Percentiles rank a stretch among this genome's conserved stretches.
phyloP scores from a whole-genome alignment of 208 protist genomes.

The Wallacemonas rigidus region DNA sequence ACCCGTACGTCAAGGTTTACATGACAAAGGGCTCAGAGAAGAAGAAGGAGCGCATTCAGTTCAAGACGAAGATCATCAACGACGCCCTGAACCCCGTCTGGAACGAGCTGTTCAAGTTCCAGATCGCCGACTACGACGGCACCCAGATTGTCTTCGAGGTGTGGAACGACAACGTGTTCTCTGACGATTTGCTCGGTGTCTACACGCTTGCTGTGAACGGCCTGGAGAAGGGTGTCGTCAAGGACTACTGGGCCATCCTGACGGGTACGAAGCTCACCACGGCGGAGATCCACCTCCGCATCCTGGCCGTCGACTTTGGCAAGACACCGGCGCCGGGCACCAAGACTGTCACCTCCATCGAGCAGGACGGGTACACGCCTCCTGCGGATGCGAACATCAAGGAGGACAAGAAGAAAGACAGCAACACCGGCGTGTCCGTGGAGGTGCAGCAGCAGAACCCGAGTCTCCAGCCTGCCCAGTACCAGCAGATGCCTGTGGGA shows the following conservation, averaged over 20 bases:
- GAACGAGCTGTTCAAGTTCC: conserved; percentile 74
- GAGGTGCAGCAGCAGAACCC: conserved; percentile 9
- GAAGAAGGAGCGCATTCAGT: conserved; percentile 32
- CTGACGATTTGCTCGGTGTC: conserved; percentile 53
- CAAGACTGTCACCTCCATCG: conserved; percentile 22
- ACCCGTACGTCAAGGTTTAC: conserved; percentile 64
- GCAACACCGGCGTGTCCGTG: not conserved
- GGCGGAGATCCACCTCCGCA: conserved; percentile 59
- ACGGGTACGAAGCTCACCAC: conserved; percentile 36
- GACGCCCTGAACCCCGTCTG: conserved; percentile 60
- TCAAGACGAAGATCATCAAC: conserved; percentile 51
- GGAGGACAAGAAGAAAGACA: conserved; percentile 22
- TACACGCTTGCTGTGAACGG: conserved; percentile 61
- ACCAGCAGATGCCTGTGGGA: conserved; percentile 18
- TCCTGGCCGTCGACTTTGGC: conserved; percentile 69
- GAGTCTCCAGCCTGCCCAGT: conserved; percentile 9
- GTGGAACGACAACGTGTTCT: conserved; percentile 60
- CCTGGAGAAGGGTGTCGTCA: conserved; percentile 52
- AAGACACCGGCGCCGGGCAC: conserved; percentile 18
- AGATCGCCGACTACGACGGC: conserved; percentile 54
- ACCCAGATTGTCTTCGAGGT: conserved; percentile 57
- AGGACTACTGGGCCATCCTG: conserved; percentile 64
- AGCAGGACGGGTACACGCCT: conserved; percentile 17
- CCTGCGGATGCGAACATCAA: conserved; percentile 26
- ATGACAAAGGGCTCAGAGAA: conserved; percentile 31